A percentile compares a stretch with the other conserved stretches of the same genome.
These are phyloP conservation scores for Sonneratia caseolaris DNA, from an alignment of 345 rosid species.

Conservation along the genomic window DNA sequence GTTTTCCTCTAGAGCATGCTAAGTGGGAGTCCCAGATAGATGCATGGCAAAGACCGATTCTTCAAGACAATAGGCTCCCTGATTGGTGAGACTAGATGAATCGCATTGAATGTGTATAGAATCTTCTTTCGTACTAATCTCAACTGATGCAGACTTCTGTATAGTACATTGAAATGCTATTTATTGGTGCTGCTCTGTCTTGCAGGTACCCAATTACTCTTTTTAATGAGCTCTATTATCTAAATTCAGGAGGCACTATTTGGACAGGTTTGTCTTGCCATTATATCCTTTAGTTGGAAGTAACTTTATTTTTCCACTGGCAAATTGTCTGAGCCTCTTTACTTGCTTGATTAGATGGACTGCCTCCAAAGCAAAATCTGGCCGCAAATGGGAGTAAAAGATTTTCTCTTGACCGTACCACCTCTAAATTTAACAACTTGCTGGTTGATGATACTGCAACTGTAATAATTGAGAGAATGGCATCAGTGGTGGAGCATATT, in stretches of 20 bases:
- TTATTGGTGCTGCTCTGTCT: background rate
- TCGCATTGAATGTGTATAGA: conserved; percentile 2
- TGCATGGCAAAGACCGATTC: conserved; percentile 83
- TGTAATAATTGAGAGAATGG: conserved; percentile 66
- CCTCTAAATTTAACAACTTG: conserved; percentile 22
- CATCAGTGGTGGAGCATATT: conserved; percentile 47
- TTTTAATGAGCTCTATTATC: conserved; percentile 89
- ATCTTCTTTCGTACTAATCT: conserved; percentile 1
- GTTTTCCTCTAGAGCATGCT: conserved; percentile 41
- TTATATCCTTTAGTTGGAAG: background rate
- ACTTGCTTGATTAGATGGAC: conserved; percentile 48
- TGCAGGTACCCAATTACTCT: conserved; percentile 79
- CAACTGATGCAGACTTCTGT: background rate
- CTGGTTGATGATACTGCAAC: conserved; percentile 35
- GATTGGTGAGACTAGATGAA: conserved; percentile 43
- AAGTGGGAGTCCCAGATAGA: conserved; percentile 75
- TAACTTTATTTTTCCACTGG: conserved; percentile 1
- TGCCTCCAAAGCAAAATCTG: conserved; percentile 59
- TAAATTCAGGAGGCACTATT: conserved; percentile 84
- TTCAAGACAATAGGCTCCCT: conserved; percentile 84
- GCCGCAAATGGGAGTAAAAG: conserved; percentile 44
- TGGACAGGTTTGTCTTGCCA: conserved; percentile 59
- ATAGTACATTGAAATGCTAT: background rate
- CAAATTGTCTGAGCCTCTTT: background rate
- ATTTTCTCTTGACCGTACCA: conserved; percentile 66